These are phyloP conservation scores for Phyllosticta paracitricarpa DNA, from an alignment of 2,329 filamentous ascomycete species.

Conservation along the genomic window DNA sequence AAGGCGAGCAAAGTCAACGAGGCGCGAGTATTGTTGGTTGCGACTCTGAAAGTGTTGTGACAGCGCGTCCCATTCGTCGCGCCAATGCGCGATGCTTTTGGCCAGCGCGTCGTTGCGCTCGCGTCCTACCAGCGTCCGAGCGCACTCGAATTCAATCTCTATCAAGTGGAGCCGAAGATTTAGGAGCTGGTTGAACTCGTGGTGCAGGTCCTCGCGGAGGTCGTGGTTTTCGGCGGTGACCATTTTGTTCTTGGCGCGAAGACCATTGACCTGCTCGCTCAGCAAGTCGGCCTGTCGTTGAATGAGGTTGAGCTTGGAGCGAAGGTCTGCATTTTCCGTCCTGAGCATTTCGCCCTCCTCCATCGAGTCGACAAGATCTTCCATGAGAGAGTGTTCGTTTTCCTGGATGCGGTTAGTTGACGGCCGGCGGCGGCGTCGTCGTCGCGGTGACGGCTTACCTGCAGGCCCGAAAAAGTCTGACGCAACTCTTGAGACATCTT, in stretches of 20 bases:
- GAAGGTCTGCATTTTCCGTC: background rate
- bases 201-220: constrained; percentile 26
- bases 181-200: constrained; percentile 30
- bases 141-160: constrained; percentile 19
- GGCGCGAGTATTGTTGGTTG: constrained; percentile 1
- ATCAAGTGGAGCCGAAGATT: constrained; percentile 31
- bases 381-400: constrained; percentile 3
- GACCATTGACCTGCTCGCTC: constrained; percentile 1
- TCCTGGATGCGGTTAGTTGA: background rate
- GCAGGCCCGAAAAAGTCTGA: constrained; percentile 3
- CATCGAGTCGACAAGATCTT: background rate
- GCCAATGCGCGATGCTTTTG: constrained; percentile 6
- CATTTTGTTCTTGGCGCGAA: constrained; percentile 19
- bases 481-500: constrained; percentile 6
- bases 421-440: background rate
- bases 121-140: background rate
- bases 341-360: constrained; percentile 1
- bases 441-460: background rate
- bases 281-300: constrained; percentile 2
- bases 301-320: background rate
- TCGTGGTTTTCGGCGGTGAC: constrained; percentile 29
- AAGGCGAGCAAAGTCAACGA: background rate
- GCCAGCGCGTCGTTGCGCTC: constrained; percentile 1
- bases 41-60: constrained; percentile 3
- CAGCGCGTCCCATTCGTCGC: constrained; percentile 6